phyloP scores from a whole-genome alignment of 2,329 filamentous ascomycete genomes.

The Cordyceps cicadae region DNA sequence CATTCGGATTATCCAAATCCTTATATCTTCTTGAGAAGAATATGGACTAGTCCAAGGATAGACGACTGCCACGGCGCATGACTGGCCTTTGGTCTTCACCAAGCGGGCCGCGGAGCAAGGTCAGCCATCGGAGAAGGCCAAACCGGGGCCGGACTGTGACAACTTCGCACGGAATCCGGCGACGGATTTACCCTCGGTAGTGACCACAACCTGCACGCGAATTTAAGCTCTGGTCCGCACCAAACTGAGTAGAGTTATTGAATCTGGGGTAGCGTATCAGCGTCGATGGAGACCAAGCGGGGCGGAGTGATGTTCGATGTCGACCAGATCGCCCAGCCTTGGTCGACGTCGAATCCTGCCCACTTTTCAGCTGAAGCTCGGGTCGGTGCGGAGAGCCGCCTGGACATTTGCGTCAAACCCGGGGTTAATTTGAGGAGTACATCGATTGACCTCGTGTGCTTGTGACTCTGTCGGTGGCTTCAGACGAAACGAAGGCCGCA shows the following conservation, averaged over 20 bases:
- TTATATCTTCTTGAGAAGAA: background rate
- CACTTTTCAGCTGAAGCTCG: no score
- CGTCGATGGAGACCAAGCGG: background rate
- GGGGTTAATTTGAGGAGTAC: no score
- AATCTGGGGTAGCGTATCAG: background rate
- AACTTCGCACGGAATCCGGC: background rate
- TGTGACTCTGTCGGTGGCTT: no score
- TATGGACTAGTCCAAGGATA: background rate
- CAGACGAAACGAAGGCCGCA: no score
- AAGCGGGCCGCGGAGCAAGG: background rate
- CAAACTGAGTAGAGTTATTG: background rate
- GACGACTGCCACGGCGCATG: background rate
- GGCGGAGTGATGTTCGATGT: no score
- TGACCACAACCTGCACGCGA: background rate
- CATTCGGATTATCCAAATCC: background rate
- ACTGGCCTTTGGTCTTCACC: background rate
- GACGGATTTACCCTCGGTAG: background rate
- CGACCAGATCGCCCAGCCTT: no score
- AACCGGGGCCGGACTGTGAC: background rate
- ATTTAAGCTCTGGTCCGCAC: background rate
- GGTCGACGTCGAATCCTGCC: no score
- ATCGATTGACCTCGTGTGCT: no score
- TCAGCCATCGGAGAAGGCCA: background rate
- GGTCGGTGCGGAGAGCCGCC: no score
- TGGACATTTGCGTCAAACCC: no score